Evolutionary conservation across 148 eudicot genomes (phyloP), one percentile per base, ranked within the genome.

Genomic region (Diospyros kaki): DNA sequence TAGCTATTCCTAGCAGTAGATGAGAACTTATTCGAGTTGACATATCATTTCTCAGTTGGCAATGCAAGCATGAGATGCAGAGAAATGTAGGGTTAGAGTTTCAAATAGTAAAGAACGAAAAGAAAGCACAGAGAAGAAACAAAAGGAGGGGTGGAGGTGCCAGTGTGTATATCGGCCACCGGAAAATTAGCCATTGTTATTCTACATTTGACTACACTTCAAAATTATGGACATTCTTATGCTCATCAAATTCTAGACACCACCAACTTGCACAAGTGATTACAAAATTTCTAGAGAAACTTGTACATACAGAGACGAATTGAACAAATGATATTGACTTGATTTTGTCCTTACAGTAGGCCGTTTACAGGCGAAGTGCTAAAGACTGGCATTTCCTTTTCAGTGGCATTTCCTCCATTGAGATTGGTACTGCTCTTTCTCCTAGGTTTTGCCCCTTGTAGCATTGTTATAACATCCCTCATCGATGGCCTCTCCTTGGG

Each of bases 401-500:
- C 85, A 70, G 72, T 40, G 64, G 73, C 71, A 53, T 71, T 63
- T 66, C 81, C 80, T 1, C 80, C 84, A 73, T 54, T 81, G 74
- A 17, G 0, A 28, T 28, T 66, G 72, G 85, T 83, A 74, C 87
- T 81, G 77, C 94, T 85, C 82, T 93, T 93, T 72, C 98, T 81
- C 67, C 98, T 72, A 6, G 98, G 98, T 82, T 89, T 93, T 12
- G 98, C 98, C 80, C 89, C 98, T 76, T 85, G 92, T 0, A 93
- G 92, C 92, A 93, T 93, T 15, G 96, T 88, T 58, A 89, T 73
- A 66, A 93, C 90, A 66, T 93, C 98, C 73, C 98, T 89, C 98
- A 93, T 93, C 7, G 96, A 88, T n/a, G 98, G 98, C 55, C 98
- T 82, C 58, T 93, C 98, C 81, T 86, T 93, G n/a, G 98, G 94